phyloP scores from a whole-genome alignment of 169 alveolate species.

The Miamiensis avidus region DNA sequence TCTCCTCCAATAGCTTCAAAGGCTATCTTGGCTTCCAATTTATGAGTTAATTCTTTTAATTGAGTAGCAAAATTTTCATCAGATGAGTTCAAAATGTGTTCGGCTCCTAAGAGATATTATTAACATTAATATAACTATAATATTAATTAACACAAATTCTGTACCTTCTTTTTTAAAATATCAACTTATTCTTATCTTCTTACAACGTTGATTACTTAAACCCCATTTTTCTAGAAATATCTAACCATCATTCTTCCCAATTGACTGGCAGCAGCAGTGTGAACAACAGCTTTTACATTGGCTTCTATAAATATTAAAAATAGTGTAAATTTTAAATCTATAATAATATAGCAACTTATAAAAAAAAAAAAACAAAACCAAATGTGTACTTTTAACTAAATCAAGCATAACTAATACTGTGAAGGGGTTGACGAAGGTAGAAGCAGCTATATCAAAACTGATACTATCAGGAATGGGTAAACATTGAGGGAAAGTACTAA shows the following conservation, averaged over 20 bases:
- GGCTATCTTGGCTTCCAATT: constrained; percentile 26
- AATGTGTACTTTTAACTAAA: not conserved
- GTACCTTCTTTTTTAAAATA: constrained; percentile 33
- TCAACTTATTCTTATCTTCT: constrained; percentile 60
- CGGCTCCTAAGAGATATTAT: not conserved
- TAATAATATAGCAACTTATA: not conserved
- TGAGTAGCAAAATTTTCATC: constrained; percentile 27
- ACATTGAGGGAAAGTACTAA: constrained; percentile 11
- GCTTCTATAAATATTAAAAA: constrained; percentile 1
- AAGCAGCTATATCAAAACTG: constrained; percentile 11
- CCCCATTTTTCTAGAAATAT: constrained; percentile 43
- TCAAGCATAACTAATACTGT: constrained; percentile 43
- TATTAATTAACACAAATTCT: too few species aligned
- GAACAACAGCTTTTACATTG: constrained; percentile 42
- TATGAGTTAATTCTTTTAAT: not conserved
- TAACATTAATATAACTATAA: too few species aligned
- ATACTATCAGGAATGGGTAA: constrained; percentile 31
- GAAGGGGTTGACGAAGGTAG: constrained; percentile 43
- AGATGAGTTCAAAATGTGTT: constrained; percentile 12
- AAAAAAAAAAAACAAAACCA: too few species aligned
- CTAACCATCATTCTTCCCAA: constrained; percentile 59
- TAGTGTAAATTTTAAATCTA: not conserved
- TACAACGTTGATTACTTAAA: constrained; percentile 52
- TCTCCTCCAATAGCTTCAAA: constrained; percentile 50
- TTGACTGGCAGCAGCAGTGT: constrained; percentile 54